phyloP scores from a whole-genome alignment of 805 yeast genomes.

The Blastobotrys peoriensis region DNA sequence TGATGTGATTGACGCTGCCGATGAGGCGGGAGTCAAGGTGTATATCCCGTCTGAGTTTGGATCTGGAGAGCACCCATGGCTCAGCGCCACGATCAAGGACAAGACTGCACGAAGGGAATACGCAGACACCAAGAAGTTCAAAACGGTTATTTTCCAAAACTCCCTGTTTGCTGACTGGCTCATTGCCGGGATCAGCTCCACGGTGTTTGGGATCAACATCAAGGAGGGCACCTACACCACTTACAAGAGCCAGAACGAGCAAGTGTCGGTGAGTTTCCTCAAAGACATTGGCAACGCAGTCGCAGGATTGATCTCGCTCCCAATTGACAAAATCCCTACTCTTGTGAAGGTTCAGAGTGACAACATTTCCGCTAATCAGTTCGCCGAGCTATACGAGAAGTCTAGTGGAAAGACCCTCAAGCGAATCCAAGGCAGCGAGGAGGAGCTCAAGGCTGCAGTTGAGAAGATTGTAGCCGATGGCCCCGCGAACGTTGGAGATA shows the following conservation, averaged over 20 bases:
- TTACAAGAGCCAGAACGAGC: neutral
- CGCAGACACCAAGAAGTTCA: slow-evolving; percentile 2
- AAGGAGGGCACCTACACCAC: slow-evolving; percentile 2
- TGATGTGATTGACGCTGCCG: slow-evolving; percentile 35
- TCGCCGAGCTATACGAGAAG: slow-evolving; percentile 4
- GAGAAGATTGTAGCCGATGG: neutral
- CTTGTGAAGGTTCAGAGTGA: slow-evolving; percentile 2
- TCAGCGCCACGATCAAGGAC: neutral
- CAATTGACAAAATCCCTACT: slow-evolving; percentile 5
- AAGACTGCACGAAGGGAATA: neutral
- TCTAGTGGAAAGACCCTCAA: neutral
- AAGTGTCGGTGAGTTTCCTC: slow-evolving; percentile 4
- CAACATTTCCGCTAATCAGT: slow-evolving; percentile 1
- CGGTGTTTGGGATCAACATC: slow-evolving; percentile 3
- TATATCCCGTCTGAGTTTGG: slow-evolving; percentile 56
- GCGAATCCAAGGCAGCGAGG: neutral
- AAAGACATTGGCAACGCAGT: slow-evolving; percentile 5
- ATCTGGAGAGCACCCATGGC: slow-evolving; percentile 32
- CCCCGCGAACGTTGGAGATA: neutral
- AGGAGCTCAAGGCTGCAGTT: neutral
- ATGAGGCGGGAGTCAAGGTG: slow-evolving; percentile 39
- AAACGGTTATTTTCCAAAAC: neutral
- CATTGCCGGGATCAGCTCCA: neutral
- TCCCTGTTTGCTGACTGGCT: slow-evolving; percentile 5
- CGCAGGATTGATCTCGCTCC: neutral